A percentile compares a stretch with the other conserved stretches of the same genome.
These are phyloP conservation scores for Rhinocladiella similis DNA, from an alignment of 2,329 filamentous ascomycete genomes.

Conservation along the genomic window DNA sequence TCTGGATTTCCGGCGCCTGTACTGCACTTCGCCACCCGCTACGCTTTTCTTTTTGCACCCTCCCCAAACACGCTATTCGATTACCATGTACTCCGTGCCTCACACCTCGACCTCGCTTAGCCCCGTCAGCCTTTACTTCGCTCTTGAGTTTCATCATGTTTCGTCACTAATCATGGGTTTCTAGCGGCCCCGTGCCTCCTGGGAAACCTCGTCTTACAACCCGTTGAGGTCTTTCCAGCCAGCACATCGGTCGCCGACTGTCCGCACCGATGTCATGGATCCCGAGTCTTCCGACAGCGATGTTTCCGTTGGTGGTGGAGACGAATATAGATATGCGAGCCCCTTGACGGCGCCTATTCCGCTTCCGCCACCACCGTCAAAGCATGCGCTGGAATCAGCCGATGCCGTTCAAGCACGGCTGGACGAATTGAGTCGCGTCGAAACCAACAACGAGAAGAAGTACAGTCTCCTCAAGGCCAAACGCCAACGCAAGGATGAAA, in stretches of 20 bases:
- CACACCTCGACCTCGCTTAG: slow-evolving; percentile 1
- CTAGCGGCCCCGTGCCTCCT: slow-evolving; percentile 24
- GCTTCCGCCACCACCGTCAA: slow-evolving; percentile 25
- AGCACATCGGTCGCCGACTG: slow-evolving; percentile 8
- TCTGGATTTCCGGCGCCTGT: neutral
- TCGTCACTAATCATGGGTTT: slow-evolving; percentile 13
- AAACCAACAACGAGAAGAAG: slow-evolving; percentile 28
- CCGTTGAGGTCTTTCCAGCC: slow-evolving; percentile 12
- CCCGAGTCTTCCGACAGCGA: slow-evolving; percentile 29
- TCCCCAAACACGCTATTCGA: neutral
- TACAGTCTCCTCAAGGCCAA: slow-evolving; percentile 26
- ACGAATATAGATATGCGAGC: slow-evolving; percentile 18
- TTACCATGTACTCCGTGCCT: neutral
- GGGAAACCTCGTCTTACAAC: slow-evolving; percentile 19
- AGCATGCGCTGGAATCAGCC: slow-evolving; percentile 26
- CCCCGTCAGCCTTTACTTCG: slow-evolving; percentile 1
- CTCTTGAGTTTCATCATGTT: slow-evolving; percentile 5
- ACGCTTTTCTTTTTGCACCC: neutral
- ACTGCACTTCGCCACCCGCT: neutral
- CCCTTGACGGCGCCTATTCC: slow-evolving; percentile 22
- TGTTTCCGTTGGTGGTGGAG: slow-evolving; percentile 22
- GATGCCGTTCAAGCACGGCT: slow-evolving; percentile 26
- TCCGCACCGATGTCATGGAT: slow-evolving; percentile 20
- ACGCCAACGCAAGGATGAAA: slow-evolving; percentile 28
- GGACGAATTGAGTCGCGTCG: slow-evolving; percentile 23